phyloP scores from a whole-genome alignment of 164 flowering plant genomes.

The Akebia trifoliata region DNA sequence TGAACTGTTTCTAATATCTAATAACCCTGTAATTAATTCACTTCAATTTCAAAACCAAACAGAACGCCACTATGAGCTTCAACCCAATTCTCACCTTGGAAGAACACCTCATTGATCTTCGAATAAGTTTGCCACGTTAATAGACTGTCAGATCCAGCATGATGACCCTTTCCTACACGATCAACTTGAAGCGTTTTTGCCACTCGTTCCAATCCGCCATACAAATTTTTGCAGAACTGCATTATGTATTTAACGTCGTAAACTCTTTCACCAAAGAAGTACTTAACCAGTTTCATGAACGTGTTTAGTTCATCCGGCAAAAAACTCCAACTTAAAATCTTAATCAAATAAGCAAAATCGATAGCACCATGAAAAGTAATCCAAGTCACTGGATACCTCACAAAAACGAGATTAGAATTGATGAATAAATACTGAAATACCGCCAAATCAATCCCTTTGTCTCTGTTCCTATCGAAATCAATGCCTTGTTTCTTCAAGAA shows the following conservation, averaged over 20 bases:
- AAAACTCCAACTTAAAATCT: background rate
- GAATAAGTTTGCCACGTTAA: conserved; percentile 8
- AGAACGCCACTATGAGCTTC: background rate
- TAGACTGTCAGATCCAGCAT: conserved; percentile 30
- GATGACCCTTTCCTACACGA: conserved; percentile 25
- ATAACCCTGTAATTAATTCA: no score
- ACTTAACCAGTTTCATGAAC: background rate
- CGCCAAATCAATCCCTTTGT: conserved; percentile 3
- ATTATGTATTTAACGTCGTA: conserved; percentile 23
- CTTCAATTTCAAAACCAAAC: background rate
- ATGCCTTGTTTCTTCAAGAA: conserved; percentile 4
- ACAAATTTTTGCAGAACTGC: conserved; percentile 7
- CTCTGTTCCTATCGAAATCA: conserved; percentile 4
- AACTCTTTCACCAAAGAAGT: conserved; percentile 13
- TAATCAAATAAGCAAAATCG: conserved; percentile 8
- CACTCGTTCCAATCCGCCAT: conserved; percentile 25
- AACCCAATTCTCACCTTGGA: no score
- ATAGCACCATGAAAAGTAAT: conserved; percentile 4
- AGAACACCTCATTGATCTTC: conserved; percentile 12
- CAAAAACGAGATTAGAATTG: background rate
- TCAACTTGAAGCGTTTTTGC: conserved; percentile 8
- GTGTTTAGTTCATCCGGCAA: background rate
- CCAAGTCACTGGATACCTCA: background rate
- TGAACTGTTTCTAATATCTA: no score
- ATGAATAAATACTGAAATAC: background rate